Percentiles rank a stretch among this genome's conserved stretches.
phyloP scores from a whole-genome alignment of 2,329 filamentous ascomycete genomes.

The Fusarium stilboides region DNA sequence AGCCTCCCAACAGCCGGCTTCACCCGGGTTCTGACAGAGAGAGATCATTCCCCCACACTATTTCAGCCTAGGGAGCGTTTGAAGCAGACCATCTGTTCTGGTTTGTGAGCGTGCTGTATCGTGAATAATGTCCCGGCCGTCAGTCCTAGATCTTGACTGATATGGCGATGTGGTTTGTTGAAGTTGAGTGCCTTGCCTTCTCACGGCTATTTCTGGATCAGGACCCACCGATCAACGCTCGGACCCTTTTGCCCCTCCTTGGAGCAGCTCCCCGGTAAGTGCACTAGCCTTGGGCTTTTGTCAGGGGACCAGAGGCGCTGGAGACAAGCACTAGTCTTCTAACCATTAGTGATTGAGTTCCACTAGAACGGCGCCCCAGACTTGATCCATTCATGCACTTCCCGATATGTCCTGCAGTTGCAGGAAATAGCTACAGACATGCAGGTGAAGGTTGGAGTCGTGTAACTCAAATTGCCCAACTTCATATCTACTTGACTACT shows the following conservation, averaged over 20 bases:
- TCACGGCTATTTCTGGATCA: slow-evolving; percentile 43
- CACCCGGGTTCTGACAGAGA: slow-evolving; percentile 30
- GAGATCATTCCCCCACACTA: slow-evolving; percentile 7
- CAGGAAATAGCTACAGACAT: slow-evolving; percentile 38
- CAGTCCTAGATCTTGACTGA: slow-evolving; percentile 19
- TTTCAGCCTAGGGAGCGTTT: not conserved
- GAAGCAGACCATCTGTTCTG: slow-evolving; percentile 16
- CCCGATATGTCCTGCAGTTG: slow-evolving; percentile 34
- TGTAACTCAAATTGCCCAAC: slow-evolving; percentile 29
- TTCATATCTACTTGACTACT: slow-evolving; percentile 2
- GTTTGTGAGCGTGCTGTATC: slow-evolving; percentile 5
- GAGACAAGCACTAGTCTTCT: slow-evolving; percentile 20
- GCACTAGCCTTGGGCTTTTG: slow-evolving; percentile 12
- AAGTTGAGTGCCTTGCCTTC: slow-evolving; percentile 12
- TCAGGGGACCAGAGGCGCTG: slow-evolving; percentile 29
- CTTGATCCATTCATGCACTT: slow-evolving; percentile 14
- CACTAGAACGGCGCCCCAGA: slow-evolving; percentile 22
- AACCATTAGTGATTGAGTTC: slow-evolving; percentile 36
- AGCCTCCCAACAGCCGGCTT: slow-evolving; percentile 33
- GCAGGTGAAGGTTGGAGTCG: slow-evolving; percentile 24
- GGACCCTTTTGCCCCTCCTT: slow-evolving; percentile 30
- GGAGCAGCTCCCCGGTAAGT: slow-evolving; percentile 18
- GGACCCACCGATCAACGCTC: slow-evolving; percentile 35
- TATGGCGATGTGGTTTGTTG: slow-evolving; percentile 35
- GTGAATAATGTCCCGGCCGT: slow-evolving; percentile 3